phyloP scores from a whole-genome alignment of 306 rosid species.

The Quercus ilex region DNA sequence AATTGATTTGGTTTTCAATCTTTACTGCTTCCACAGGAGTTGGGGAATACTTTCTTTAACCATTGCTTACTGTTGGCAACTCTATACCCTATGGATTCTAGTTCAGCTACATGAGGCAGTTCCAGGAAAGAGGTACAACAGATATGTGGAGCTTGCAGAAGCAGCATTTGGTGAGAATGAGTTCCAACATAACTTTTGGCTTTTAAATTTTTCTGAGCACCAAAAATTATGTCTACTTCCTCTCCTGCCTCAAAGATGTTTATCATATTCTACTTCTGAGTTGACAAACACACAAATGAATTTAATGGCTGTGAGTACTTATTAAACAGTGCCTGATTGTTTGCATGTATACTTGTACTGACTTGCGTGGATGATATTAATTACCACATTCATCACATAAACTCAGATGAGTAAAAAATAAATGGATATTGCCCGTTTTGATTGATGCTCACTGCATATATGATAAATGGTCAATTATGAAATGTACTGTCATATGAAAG shows the following conservation, averaged over 20 bases:
- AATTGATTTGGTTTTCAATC: slow-evolving; percentile 9
- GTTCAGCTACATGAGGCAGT: slow-evolving; percentile 99
- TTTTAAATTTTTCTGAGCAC: background rate
- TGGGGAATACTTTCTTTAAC: slow-evolving; percentile 95
- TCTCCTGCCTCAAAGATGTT: background rate
- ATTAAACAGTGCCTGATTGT: background rate
- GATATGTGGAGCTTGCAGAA: slow-evolving; percentile 96
- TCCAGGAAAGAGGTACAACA: slow-evolving; percentile 96
- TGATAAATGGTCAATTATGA: background rate
- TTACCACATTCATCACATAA: too few relatives aligned
- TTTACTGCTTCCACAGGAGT: slow-evolving; percentile 56
- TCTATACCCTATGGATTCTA: slow-evolving; percentile 90
- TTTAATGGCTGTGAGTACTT: background rate
- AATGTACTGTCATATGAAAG: background rate
- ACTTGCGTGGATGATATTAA: too few relatives aligned
- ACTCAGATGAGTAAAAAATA: too few relatives aligned
- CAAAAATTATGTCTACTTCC: background rate
- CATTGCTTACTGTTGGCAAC: slow-evolving; percentile 93
- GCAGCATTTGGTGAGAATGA: slow-evolving; percentile 90
- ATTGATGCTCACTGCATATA: background rate
- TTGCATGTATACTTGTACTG: background rate
- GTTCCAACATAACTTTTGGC: background rate
- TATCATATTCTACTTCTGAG: background rate
- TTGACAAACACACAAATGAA: background rate
- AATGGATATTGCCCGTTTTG: background rate